A percentile compares a stretch with the other conserved stretches of the same genome.
Conservation (phyloP, 2,329 filamentous ascomycete species). For the Ophiostoma fasciatum region DNA sequence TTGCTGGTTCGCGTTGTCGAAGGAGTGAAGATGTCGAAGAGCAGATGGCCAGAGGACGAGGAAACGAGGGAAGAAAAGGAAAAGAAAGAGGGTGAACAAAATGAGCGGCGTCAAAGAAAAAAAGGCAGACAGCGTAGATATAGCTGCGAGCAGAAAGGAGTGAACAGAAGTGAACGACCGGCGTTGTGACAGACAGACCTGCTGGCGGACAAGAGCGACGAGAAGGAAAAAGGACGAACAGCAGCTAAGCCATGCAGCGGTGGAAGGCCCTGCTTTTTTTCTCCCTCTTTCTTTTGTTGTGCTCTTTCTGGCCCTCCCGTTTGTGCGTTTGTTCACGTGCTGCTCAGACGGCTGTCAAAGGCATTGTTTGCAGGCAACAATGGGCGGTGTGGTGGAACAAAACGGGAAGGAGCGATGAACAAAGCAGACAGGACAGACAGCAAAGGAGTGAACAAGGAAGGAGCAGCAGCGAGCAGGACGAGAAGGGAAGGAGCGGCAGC, state of each 20-base stretch:
- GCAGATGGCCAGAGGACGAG: too few relatives aligned
- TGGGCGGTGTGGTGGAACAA: not conserved
- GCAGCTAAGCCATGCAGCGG: too few relatives aligned
- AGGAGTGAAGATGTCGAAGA: too few relatives aligned
- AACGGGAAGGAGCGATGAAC: slow-evolving; percentile 6
- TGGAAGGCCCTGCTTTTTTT: slow-evolving; percentile 1
- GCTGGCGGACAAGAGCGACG: slow-evolving; percentile 4
- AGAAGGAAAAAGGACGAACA: slow-evolving; percentile 1
- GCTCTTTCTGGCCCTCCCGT: not conserved
- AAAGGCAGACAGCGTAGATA: too few relatives aligned
- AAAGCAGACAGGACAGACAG: too few relatives aligned
- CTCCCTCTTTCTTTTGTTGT: not conserved
- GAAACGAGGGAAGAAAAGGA: too few relatives aligned
- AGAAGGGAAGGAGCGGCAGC: too few relatives aligned
- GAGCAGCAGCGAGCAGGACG: too few relatives aligned
- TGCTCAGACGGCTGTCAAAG: slow-evolving; percentile 3
- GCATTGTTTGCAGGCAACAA: slow-evolving; percentile 3
- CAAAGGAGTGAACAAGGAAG: too few relatives aligned
- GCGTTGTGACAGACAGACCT: slow-evolving; percentile 9
- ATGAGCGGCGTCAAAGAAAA: not conserved
- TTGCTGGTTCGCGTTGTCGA: not conserved
- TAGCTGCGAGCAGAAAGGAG: too few relatives aligned
- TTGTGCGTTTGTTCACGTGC: slow-evolving; percentile 1
- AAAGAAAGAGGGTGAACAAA: not conserved
- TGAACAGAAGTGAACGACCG: slow-evolving; percentile 8